Evolutionary conservation across 148 eudicot genomes (phyloP).

Genomic region (Rhododendron molle): DNA sequence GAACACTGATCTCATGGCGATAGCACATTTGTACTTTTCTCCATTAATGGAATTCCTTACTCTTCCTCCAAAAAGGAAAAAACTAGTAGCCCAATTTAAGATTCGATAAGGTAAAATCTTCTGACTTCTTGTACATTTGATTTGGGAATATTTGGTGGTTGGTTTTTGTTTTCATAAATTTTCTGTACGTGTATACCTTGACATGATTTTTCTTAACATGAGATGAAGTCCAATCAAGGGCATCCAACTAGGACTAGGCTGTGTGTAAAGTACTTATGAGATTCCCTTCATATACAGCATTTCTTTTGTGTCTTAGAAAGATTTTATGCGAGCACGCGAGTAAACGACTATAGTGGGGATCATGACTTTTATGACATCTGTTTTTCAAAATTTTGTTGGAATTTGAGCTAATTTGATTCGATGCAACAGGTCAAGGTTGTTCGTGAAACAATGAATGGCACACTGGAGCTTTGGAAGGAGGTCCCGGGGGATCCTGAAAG

Average conservation of each 20-base stretch:
- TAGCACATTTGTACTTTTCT: no score
- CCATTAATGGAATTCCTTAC: no score
- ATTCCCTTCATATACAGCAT: background rate
- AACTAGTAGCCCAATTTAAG: background rate
- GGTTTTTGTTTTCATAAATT: background rate
- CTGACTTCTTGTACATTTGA: background rate
- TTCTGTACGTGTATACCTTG: background rate
- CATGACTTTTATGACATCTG: no score
- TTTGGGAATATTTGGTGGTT: background rate
- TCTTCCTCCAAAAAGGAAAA: no score
- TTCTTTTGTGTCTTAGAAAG: background rate
- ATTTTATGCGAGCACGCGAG: no score
- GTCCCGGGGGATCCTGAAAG: conserved; percentile 38
- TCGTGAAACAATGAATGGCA: conserved; percentile 65
- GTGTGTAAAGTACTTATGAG: background rate
- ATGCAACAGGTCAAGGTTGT: conserved; percentile 60
- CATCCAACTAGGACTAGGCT: background rate
- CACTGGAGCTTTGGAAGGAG: conserved; percentile 66
- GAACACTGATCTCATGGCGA: no score
- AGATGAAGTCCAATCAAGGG: background rate
- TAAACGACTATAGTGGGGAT: no score
- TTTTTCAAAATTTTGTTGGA: background rate
- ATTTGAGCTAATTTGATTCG: conserved; percentile 7
- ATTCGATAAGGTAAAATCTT: conserved; percentile 62
- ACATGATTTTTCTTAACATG: background rate